Conservation (phyloP, 2,329 filamentous ascomycete species). For the Ophiocordyceps camponoti-floridani region DNA sequence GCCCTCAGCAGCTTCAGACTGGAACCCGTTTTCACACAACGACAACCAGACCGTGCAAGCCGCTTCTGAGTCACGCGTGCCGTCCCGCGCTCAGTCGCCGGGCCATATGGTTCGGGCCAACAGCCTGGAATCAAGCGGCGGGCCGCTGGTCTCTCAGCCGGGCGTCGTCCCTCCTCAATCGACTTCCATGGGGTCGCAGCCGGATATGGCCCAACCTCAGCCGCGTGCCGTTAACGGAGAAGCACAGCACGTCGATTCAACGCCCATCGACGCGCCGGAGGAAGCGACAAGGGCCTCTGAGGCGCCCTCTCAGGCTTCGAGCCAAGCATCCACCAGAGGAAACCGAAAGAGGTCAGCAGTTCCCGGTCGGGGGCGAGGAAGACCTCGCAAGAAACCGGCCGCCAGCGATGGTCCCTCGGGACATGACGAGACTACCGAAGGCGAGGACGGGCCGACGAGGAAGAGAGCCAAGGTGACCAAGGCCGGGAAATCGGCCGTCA, state of each 20-base stretch:
- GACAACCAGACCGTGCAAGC: constrained; percentile 36
- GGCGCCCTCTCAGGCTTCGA: constrained; percentile 36
- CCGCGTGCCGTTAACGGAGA: constrained; percentile 10
- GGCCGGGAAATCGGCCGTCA: constrained; percentile 53
- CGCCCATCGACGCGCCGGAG: constrained; percentile 9
- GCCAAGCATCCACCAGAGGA: constrained; percentile 34
- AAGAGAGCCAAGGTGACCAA: constrained; percentile 69
- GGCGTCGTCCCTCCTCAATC: not conserved
- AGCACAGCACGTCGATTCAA: constrained; percentile 16
- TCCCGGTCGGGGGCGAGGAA: constrained; percentile 36
- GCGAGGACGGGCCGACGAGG: constrained; percentile 32
- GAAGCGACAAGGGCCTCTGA: constrained; percentile 6
- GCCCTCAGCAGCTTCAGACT: constrained; percentile 51
- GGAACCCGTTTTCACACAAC: constrained; percentile 59
- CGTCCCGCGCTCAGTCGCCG: constrained; percentile 19
- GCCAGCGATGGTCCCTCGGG: constrained; percentile 52
- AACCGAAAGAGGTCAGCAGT: constrained; percentile 19
- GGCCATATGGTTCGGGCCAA: constrained; percentile 3
- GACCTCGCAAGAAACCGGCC: constrained; percentile 32
- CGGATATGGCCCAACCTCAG: not conserved
- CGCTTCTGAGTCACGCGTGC: constrained; percentile 13
- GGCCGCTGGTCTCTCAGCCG: not conserved
- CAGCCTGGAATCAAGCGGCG: constrained; percentile 9
- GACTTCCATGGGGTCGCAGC: not conserved
- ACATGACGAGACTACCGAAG: constrained; percentile 48